Evolutionary conservation across 768 basidiomycete species (phyloP).

Genomic region (Leccinum rimulosum): DNA sequence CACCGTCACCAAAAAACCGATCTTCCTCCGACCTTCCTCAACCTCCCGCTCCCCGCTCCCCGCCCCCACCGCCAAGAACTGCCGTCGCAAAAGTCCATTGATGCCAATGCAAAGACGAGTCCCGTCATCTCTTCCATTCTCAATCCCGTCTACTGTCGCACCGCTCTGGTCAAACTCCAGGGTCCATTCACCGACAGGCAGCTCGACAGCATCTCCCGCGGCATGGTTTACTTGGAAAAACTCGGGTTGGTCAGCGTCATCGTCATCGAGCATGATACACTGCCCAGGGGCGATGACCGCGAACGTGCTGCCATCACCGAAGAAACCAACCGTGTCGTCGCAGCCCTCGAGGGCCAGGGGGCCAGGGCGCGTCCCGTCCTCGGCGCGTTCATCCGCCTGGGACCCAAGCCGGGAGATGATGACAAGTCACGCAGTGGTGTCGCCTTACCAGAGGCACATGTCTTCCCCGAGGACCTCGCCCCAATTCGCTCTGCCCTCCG

Average conservation of each 20-base stretch:
- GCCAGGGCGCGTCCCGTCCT: slow-evolving; percentile 86
- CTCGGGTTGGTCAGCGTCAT: slow-evolving; percentile 95
- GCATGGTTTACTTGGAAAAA: slow-evolving; percentile 93
- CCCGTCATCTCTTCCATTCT: slow-evolving; percentile 71
- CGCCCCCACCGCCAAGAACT: slow-evolving; percentile 8
- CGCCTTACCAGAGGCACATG: slow-evolving; percentile 69
- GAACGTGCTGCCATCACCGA: slow-evolving; percentile 67
- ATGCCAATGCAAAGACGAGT: slow-evolving; percentile 38
- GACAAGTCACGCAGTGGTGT: slow-evolving; percentile 33
- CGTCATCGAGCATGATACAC: slow-evolving; percentile 85
- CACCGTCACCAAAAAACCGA: slow-evolving; percentile 25
- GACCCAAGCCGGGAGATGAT: slow-evolving; percentile 61
- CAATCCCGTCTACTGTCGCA: slow-evolving; percentile 80
- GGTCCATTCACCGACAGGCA: slow-evolving; percentile 93
- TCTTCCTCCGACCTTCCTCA: slow-evolving; percentile 22
- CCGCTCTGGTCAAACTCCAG: slow-evolving; percentile 95
- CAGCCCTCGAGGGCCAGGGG: slow-evolving; percentile 79
- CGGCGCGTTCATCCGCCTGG: slow-evolving; percentile 80
- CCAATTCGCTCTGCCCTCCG: slow-evolving; percentile 86
- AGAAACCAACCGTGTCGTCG: slow-evolving; percentile 84
- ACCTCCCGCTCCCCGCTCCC: slow-evolving; percentile 24
- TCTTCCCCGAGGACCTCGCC: slow-evolving; percentile 74
- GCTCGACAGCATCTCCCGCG: slow-evolving; percentile 89
- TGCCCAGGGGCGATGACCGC: slow-evolving; percentile 63
- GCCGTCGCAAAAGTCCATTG: slow-evolving; percentile 28